Base-by-base conservation (phyloP, 179 eudicot genomes). In the Actinidia arguta region DNA sequence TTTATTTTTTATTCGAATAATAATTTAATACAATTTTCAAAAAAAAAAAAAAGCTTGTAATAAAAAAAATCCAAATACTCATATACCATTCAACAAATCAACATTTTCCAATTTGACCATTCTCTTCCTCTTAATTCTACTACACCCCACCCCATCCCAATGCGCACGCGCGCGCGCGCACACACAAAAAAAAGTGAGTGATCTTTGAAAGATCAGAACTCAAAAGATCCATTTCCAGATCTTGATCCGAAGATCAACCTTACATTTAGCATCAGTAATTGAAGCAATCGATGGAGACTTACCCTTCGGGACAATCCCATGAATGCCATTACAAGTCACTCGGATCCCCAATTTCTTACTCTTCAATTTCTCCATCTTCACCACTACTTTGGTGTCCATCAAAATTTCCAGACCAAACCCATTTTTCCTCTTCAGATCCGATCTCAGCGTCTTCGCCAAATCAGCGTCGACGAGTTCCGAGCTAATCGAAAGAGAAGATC, bases 221-320 rank as follows among this genome's bases (percentile, higher is more conserved):
- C 82, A 90, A 75, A 92, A 89, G 3, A 92, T 95, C 80, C 90
- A 90, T 88, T 93, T 95, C 95, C 93, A 93, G 90, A 95, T 94
- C 98, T 93, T 94, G 89, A 95, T 88, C 72, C 95, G 84, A 20
- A 94, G 92, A 92, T 95, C 94, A 84, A 94, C 98, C 92, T 94
- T 91, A 89, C 99, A 95, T 78, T 90, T 92, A 3, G 92, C 87
- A 22, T 83, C 62, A 0, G 87, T 5, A 20, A 83, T 88, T 0
- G 87, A 74, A 16, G 80, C 94, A 78, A 47, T 50, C 4, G 85
- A 80, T 7, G 92, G 77, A 1, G 72, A 39, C 63, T 88, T 89
- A 0, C 90, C 86, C 78, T 91, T 94, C 0, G 97, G 98, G 17
- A 82, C 84, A 56, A 76, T 47, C 0, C 92, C 97, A 10, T 80